A percentile compares a stretch with the other conserved stretches of the same genome.
phyloP scores from a whole-genome alignment of 192 early-diverging fungal genomes.

The Geosiphon pyriformis region DNA sequence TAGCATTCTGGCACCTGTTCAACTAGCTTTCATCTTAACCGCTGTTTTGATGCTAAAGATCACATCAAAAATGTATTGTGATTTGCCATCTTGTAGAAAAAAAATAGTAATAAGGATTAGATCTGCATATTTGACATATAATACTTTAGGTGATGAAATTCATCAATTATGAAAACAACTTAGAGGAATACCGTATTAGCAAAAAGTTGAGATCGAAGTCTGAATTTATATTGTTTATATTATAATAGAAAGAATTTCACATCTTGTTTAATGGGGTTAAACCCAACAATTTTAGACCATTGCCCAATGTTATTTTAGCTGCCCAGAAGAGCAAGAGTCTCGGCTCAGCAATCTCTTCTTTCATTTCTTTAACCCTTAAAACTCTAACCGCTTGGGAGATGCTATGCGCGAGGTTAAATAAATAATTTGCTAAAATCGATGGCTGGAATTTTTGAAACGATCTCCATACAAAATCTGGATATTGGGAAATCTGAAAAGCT shows the following conservation, averaged over 20 bases:
- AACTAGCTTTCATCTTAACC: too few relatives aligned
- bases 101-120: too few relatives aligned
- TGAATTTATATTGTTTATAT: too few relatives aligned
- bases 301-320: conserved; percentile 75
- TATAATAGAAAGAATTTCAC: conserved; percentile 53
- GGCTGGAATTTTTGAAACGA: conserved; percentile 67
- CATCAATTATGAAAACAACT: too few relatives aligned
- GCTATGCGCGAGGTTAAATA: conserved; percentile 67
- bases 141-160: too few relatives aligned
- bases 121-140: too few relatives aligned
- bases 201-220: too few relatives aligned
- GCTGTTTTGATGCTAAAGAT: too few relatives aligned
- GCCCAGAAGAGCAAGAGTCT: conserved; percentile 70
- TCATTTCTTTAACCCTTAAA: conserved; percentile 61
- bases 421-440: conserved; percentile 70
- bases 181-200: too few relatives aligned
- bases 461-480: conserved; percentile 69
- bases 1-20: too few relatives aligned
- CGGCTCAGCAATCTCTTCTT: conserved; percentile 64
- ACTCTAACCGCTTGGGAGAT: conserved; percentile 61
- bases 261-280: conserved; percentile 77
- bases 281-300: conserved; percentile 72
- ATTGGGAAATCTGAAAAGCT: conserved; percentile 68
- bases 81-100: too few relatives aligned
- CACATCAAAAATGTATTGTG: too few relatives aligned